Conservation (phyloP, 257 asterid species). For the Scutellaria galericulata region DNA sequence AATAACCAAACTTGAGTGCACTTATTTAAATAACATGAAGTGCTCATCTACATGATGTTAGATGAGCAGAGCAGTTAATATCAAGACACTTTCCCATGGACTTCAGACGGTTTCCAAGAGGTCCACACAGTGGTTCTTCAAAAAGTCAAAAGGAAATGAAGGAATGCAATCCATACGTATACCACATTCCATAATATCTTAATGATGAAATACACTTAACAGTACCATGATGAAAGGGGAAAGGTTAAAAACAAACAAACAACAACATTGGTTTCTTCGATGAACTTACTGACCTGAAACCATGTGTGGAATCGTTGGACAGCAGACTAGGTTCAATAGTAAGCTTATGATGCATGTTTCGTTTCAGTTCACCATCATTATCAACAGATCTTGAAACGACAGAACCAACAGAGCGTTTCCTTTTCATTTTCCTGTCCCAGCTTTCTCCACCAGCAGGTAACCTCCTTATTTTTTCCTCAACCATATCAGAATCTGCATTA, state of each 20-base stretch:
- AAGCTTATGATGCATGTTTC: constrained; percentile 66
- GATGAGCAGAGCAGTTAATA: constrained; percentile 13
- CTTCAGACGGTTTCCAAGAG: background rate
- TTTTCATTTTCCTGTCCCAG: constrained; percentile 96
- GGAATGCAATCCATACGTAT: background rate
- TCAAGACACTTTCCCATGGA: background rate
- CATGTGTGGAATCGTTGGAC: constrained; percentile 63
- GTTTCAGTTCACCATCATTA: constrained; percentile 71
- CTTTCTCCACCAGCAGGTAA: constrained; percentile 91
- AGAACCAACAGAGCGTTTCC: constrained; percentile 94
- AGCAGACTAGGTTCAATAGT: constrained; percentile 68
- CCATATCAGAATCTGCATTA: constrained; percentile 65
- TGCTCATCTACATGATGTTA: background rate
- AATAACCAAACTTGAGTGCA: background rate
- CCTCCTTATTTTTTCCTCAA: constrained; percentile 79
- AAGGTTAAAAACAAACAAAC: background rate
- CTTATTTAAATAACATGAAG: background rate
- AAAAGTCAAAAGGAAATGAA: background rate
- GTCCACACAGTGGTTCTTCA: constrained; percentile 13
- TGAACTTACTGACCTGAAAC: constrained; percentile 63
- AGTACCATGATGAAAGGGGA: constrained; percentile 4
- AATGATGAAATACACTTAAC: constrained; percentile 7
- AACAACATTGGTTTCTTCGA: constrained; percentile 7
- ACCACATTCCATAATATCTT: background rate
- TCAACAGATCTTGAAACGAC: constrained; percentile 74